Percentiles rank a stretch among this genome's conserved stretches.
Conservation (phyloP, 2,329 filamentous ascomycete species). For the Stromatinia cepivora region DNA sequence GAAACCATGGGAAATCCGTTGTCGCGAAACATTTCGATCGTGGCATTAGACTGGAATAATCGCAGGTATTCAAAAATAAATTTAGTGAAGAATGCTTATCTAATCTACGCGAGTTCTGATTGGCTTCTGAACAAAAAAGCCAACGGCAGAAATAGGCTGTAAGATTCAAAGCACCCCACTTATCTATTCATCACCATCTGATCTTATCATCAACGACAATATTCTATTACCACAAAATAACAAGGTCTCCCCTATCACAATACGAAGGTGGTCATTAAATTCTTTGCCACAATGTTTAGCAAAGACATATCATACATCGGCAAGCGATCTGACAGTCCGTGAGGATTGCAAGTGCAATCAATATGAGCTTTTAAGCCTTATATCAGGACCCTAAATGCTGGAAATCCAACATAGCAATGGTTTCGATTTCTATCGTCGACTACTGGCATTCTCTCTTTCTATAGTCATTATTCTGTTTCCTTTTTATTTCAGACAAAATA, state of each 20-base stretch:
- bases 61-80: not conserved
- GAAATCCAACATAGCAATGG: not conserved
- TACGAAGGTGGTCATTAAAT: not conserved
- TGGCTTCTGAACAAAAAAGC: not conserved
- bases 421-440: not conserved
- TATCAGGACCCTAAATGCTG: too few relatives aligned
- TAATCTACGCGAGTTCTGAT: conserved; percentile 3
- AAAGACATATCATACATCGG: not conserved
- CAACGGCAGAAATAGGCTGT: not conserved
- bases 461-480: too few relatives aligned
- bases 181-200: not conserved
- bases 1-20: conserved; percentile 10
- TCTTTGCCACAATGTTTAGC: not conserved
- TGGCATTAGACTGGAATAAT: not conserved
- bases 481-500: too few relatives aligned
- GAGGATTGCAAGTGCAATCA: not conserved
- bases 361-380: not conserved
- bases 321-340: not conserved
- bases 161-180: not conserved
- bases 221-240: not conserved
- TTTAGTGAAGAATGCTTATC: conserved; percentile 9
- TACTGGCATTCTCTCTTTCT: too few relatives aligned
- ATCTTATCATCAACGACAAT: not conserved
- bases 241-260: not conserved
- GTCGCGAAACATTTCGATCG: conserved; percentile 19